These are phyloP conservation scores for Fonsecaea pedrosoi DNA, from an alignment of 2,329 filamentous ascomycete genomes.

Conservation along the genomic window DNA sequence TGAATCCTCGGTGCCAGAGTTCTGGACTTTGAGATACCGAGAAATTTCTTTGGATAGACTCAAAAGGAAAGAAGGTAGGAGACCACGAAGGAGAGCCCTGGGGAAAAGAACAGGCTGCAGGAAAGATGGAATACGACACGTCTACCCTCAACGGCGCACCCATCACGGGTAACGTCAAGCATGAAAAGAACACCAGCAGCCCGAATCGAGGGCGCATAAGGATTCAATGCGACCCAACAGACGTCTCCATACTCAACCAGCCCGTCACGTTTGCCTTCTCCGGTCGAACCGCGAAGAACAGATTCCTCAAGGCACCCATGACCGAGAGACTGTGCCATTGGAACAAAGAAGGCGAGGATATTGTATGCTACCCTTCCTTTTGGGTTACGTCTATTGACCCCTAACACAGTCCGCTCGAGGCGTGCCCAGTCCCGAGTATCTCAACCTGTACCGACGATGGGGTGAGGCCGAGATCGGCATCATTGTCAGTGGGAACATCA, in stretches of 20 bases:
- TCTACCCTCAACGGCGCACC: slow-evolving; percentile 22
- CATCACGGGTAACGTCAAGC: slow-evolving; percentile 3
- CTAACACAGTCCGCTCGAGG: slow-evolving; percentile 56
- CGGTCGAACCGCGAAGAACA: slow-evolving; percentile 64
- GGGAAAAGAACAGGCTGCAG: not conserved
- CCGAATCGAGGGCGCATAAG: slow-evolving; percentile 25
- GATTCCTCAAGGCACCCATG: slow-evolving; percentile 72
- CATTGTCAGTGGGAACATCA: slow-evolving; percentile 69
- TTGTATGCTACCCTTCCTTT: slow-evolving; percentile 11
- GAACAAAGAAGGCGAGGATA: slow-evolving; percentile 47
- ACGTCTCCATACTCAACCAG: slow-evolving; percentile 52
- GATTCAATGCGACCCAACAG: slow-evolving; percentile 29
- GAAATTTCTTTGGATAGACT: not conserved
- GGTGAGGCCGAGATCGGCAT: slow-evolving; percentile 65
- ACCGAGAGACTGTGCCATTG: slow-evolving; percentile 68
- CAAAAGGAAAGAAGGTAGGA: not conserved
- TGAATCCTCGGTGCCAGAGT: no score
- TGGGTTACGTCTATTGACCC: slow-evolving; percentile 3
- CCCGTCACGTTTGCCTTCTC: slow-evolving; percentile 61
- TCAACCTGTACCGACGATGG: slow-evolving; percentile 67
- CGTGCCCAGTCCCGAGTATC: slow-evolving; percentile 59
- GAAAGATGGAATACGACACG: slow-evolving; percentile 35
- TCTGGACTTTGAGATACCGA: no score
- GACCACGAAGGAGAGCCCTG: not conserved
- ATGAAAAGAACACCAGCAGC: slow-evolving; percentile 13